Conservation (phyloP, 1,139 yeast genomes). For the Zygosaccharomyces sapae region DNA sequence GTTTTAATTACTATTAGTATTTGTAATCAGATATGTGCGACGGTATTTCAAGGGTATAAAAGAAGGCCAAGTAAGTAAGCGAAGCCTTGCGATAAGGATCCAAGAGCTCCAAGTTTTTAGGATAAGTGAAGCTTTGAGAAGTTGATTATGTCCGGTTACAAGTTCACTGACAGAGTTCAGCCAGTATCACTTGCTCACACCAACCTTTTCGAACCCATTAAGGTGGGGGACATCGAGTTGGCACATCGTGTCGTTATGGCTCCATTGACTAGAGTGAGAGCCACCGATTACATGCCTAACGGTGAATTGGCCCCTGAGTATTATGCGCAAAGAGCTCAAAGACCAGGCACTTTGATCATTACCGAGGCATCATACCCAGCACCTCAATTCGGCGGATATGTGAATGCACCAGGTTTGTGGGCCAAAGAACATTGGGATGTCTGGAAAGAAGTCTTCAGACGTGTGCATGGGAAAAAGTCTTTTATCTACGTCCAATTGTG, state of each 20-base stretch:
- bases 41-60: too few species aligned
- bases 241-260: constrained; percentile 43
- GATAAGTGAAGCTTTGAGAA: too few species aligned
- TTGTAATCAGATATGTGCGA: too few species aligned
- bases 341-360: constrained; percentile 48
- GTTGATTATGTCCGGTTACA: background rate
- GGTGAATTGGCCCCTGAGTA: constrained; percentile 40
- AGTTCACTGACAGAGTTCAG: constrained; percentile 1
- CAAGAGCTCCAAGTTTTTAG: too few species aligned
- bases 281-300: constrained; percentile 42
- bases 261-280: constrained; percentile 50
- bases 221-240: constrained; percentile 39
- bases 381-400: constrained; percentile 38
- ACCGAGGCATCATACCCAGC: constrained; percentile 45
- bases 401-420: constrained; percentile 40
- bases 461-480: constrained; percentile 40
- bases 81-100: too few species aligned
- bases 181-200: constrained; percentile 25
- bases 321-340: constrained; percentile 50
- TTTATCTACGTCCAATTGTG: constrained; percentile 40
- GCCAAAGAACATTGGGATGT: constrained; percentile 40
- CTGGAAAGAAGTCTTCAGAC: constrained; percentile 39
- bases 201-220: constrained; percentile 44
- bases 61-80: too few species aligned
- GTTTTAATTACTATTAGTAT: too few species aligned